Evolutionary conservation across 495 filamentous ascomycete genomes (phyloP).

Genomic region (Penicillium canariense): DNA sequence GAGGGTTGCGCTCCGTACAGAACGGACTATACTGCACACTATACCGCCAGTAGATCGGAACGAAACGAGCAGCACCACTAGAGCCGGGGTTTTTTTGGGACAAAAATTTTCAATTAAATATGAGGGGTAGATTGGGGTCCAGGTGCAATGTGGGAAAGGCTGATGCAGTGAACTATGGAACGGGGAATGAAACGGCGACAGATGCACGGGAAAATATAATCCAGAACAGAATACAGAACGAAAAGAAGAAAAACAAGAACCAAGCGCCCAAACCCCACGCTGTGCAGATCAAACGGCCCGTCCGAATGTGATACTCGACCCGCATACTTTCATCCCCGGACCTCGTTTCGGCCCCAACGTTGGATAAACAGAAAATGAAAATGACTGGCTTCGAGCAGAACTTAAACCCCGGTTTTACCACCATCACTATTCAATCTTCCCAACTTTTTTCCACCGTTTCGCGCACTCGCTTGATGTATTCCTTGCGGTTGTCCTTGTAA

Average conservation of each 20-base stretch:
- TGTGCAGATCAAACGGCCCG: conserved; percentile 41
- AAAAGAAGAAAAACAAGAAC: conserved; percentile 22
- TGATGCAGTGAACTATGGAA: conserved; percentile 20
- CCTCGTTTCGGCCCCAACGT: conserved; percentile 6
- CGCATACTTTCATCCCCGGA: conserved; percentile 3
- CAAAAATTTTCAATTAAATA: too few relatives aligned
- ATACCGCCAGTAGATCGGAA: too few relatives aligned
- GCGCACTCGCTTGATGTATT: conserved; percentile 91
- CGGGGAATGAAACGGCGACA: conserved; percentile 2
- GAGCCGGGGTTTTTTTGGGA: too few relatives aligned
- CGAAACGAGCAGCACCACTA: too few relatives aligned
- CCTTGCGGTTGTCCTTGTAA: conserved; percentile 95
- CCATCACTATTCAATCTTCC: conserved; percentile 64
- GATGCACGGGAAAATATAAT: conserved; percentile 3
- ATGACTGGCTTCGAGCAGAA: neutral
- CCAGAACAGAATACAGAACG: neutral
- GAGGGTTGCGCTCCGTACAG: too few relatives aligned
- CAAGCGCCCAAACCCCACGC: conserved; percentile 48
- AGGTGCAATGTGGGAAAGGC: too few relatives aligned
- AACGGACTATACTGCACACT: too few relatives aligned
- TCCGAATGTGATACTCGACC: conserved; percentile 13
- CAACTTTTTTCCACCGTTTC: conserved; percentile 99
- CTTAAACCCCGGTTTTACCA: neutral
- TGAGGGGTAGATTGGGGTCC: too few relatives aligned
- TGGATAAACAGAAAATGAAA: conserved; percentile 4